Evolutionary conservation across 2,329 filamentous ascomycete genomes (phyloP).

Genomic region (Beauveria varroae): DNA sequence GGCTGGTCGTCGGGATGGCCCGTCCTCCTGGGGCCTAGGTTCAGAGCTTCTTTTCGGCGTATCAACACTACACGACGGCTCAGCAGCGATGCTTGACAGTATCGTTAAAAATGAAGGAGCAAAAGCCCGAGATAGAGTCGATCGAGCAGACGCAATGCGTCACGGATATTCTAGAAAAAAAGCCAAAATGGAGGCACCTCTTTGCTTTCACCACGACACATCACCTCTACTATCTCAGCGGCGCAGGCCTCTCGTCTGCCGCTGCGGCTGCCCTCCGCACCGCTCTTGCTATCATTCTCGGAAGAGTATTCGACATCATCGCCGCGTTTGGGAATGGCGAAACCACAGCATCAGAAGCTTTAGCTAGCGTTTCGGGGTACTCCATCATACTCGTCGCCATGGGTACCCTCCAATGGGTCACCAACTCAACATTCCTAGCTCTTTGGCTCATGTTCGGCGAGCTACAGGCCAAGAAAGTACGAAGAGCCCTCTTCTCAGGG

Average conservation of each 20-base stretch:
- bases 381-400: constrained; percentile 56
- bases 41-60: not conserved
- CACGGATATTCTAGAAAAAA: not conserved
- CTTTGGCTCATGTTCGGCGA: constrained; percentile 76
- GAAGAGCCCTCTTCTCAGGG: constrained; percentile 56
- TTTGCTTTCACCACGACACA: constrained; percentile 64
- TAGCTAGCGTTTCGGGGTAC: constrained; percentile 49
- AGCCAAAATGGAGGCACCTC: constrained; percentile 38
- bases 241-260: constrained; percentile 49
- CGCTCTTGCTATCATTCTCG: constrained; percentile 61
- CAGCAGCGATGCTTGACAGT: not conserved
- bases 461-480: constrained; percentile 61
- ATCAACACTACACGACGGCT: not conserved
- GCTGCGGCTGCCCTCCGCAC: constrained; percentile 57
- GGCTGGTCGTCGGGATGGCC: not conserved
- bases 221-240: constrained; percentile 47
- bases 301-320: constrained; percentile 66
- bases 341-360: constrained; percentile 41
- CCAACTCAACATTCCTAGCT: constrained; percentile 59
- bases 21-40: not conserved
- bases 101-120: not conserved
- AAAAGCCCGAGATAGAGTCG: not conserved
- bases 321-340: constrained; percentile 54
- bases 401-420: constrained; percentile 57
- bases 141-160: not conserved